A percentile compares a stretch with the other conserved stretches of the same genome.
Conservation (phyloP, 148 eudicot genomes). For the Chenopodium berlandieri region DNA sequence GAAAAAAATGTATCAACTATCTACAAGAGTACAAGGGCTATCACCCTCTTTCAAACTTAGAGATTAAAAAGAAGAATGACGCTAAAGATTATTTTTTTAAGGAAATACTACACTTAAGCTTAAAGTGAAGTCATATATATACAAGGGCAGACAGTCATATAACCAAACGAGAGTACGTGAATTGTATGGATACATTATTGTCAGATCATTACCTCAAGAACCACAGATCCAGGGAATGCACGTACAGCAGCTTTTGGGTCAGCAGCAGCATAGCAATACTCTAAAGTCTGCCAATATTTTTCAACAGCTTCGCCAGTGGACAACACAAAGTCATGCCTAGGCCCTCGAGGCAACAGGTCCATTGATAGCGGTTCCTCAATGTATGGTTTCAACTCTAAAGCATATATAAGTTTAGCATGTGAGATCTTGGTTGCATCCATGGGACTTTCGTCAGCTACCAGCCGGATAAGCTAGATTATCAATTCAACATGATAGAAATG, state of each 20-base stretch:
- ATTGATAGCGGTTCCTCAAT: constrained; percentile 81
- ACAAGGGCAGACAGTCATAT: constrained; percentile 4
- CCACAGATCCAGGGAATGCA: constrained; percentile 93
- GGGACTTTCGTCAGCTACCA: constrained; percentile 56
- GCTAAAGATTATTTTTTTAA: not conserved
- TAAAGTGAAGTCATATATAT: not conserved
- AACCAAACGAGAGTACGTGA: not conserved
- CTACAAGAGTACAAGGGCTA: not conserved
- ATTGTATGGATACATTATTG: not conserved
- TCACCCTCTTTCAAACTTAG: not conserved
- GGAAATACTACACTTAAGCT: not conserved
- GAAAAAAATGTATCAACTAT: not conserved
- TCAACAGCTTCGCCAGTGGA: constrained; percentile 76
- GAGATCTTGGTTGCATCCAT: constrained; percentile 47
- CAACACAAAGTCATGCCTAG: constrained; percentile 87
- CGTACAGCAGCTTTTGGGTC: constrained; percentile 77
- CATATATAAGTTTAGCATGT: constrained; percentile 61
- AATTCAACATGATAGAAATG: constrained; percentile 3
- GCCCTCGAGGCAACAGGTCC: constrained; percentile 38
- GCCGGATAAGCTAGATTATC: constrained; percentile 62
- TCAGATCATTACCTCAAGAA: constrained; percentile 60
- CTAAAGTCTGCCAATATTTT: constrained; percentile 93
- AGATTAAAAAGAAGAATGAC: not conserved
- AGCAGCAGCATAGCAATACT: constrained; percentile 91
- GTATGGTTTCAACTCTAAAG: constrained; percentile 91